Percentiles rank a stretch among this genome's conserved stretches.
These are phyloP conservation scores for Viridothelium virens DNA, from an alignment of 495 filamentous ascomycete species.

Conservation along the genomic window DNA sequence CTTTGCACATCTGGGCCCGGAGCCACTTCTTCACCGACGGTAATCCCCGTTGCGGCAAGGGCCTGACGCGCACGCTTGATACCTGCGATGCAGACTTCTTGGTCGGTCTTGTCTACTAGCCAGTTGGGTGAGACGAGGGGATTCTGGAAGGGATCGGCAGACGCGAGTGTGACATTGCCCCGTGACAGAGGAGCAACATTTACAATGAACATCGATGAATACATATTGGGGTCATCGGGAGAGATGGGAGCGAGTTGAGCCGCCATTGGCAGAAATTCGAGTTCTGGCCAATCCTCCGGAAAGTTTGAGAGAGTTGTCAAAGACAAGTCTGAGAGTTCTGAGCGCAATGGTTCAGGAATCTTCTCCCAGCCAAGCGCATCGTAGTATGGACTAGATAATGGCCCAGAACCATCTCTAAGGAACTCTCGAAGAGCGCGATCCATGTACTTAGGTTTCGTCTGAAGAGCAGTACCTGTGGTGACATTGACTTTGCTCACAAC, in stretches of 20 bases:
- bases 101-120: constrained; percentile 24
- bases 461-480: constrained; percentile 26
- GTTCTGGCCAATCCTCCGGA: constrained; percentile 24
- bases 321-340: constrained; percentile 11
- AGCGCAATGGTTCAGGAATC: constrained; percentile 28
- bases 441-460: constrained; percentile 34
- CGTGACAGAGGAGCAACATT: constrained; percentile 9
- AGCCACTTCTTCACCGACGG: constrained; percentile 20
- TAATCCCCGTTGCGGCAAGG: constrained; percentile 8
- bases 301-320: constrained; percentile 12
- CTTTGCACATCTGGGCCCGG: constrained; percentile 20
- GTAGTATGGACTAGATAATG: constrained; percentile 36
- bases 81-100: constrained; percentile 20
- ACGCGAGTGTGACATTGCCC: constrained; percentile 15
- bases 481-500: constrained; percentile 18
- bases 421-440: constrained; percentile 24
- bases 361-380: constrained; percentile 48
- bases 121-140: constrained; percentile 28
- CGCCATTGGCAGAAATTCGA: constrained; percentile 17
- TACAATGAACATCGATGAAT: neutral
- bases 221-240: neutral
- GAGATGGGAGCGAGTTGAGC: neutral
- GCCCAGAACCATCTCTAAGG: constrained; percentile 31
- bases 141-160: constrained; percentile 24
- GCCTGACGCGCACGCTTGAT: constrained; percentile 24